Percentiles rank a stretch among this genome's conserved stretches.
phyloP scores from a whole-genome alignment of 2,329 filamentous ascomycete genomes.

The Talaromyces sp. region DNA sequence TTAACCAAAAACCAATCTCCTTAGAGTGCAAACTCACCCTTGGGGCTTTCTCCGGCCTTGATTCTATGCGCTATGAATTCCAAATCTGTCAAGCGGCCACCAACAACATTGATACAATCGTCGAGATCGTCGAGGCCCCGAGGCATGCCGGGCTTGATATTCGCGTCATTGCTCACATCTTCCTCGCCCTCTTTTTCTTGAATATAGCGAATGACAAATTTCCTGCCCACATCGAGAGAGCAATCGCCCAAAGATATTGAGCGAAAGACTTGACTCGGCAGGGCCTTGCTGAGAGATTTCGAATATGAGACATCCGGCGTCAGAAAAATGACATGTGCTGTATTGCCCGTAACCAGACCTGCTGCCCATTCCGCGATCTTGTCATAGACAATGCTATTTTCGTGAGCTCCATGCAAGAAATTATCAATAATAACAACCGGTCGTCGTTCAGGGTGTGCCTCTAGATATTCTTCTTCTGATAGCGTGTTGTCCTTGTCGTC shows the following conservation, averaged over 20 bases:
- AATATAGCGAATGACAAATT: conserved; percentile 81
- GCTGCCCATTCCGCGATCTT: conserved; percentile 89
- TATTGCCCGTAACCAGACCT: conserved; percentile 73
- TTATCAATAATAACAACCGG: conserved; percentile 88
- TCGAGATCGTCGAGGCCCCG: conserved; percentile 67
- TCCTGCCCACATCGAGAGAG: conserved; percentile 77
- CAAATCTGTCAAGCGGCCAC: conserved; percentile 89
- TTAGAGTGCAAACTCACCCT: conserved; percentile 34
- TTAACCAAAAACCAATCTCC: conserved; percentile 14
- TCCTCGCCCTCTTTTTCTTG: conserved; percentile 29
- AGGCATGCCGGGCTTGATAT: conserved; percentile 31
- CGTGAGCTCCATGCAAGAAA: conserved; percentile 74
- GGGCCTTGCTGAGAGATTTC: conserved; percentile 77
- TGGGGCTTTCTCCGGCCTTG: conserved; percentile 77
- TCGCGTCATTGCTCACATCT: conserved; percentile 23
- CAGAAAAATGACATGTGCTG: conserved; percentile 91
- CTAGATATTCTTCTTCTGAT: conserved; percentile 79
- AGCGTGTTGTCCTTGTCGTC: conserved; percentile 67
- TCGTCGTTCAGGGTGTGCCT: conserved; percentile 77
- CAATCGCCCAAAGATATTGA: conserved; percentile 82
- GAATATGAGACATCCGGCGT: conserved; percentile 85
- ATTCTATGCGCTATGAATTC: conserved; percentile 90
- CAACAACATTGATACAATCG: conserved; percentile 71
- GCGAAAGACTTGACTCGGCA: conserved; percentile 87
- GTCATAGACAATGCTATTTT: conserved; percentile 62